These are phyloP conservation scores for Chenopodium formosanum DNA, from an alignment of 148 eudicot genomes.

Conservation along the genomic window DNA sequence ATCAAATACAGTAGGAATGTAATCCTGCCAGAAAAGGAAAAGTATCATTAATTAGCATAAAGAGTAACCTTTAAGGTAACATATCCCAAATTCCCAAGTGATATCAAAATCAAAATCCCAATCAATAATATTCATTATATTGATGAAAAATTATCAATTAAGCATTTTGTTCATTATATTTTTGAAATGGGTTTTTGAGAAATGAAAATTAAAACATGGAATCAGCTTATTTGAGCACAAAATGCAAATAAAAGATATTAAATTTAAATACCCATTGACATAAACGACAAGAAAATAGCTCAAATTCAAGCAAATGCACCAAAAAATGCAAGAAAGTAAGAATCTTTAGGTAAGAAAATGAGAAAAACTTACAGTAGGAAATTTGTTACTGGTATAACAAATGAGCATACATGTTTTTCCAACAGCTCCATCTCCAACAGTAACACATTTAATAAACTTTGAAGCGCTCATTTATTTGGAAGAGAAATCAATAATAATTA, in stretches of 20 bases:
- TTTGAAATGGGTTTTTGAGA: background rate
- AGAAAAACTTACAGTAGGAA: slow-evolving; percentile 75
- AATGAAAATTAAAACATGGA: background rate
- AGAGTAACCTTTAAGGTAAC: slow-evolving; percentile 2
- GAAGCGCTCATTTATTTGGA: slow-evolving; percentile 58
- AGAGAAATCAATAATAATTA: background rate
- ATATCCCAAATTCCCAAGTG: background rate
- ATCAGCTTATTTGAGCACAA: background rate
- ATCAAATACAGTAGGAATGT: slow-evolving; percentile 79
- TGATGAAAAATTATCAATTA: background rate
- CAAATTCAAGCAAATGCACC: background rate
- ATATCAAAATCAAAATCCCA: background rate
- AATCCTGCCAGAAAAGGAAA: slow-evolving; percentile 48
- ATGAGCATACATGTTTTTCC: slow-evolving; percentile 98
- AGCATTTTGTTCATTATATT: background rate
- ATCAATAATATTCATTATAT: background rate
- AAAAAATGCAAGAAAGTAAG: background rate
- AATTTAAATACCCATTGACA: slow-evolving; percentile 11
- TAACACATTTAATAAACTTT: slow-evolving; percentile 97
- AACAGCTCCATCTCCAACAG: slow-evolving; percentile 99
- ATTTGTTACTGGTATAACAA: slow-evolving; percentile 96
- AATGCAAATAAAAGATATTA: background rate
- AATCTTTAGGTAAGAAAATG: background rate
- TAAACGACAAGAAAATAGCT: slow-evolving; percentile 14
- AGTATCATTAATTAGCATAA: background rate